Evolutionary conservation across 1,284 basidiomycete genomes (phyloP), one percentile per base, ranked within the genome.

Genomic region (Leccinum solheimii): DNA sequence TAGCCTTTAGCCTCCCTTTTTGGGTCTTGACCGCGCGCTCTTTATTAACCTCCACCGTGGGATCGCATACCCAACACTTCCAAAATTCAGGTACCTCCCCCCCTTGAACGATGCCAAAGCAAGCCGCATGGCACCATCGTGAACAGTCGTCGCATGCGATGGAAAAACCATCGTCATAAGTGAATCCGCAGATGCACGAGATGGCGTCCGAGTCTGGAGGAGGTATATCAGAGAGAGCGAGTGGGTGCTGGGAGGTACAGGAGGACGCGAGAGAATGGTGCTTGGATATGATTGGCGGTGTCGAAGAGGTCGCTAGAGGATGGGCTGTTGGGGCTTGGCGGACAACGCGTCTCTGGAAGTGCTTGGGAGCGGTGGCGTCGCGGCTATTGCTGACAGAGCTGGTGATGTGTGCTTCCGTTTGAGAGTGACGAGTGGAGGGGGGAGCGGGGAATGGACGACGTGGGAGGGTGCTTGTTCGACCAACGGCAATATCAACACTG

Each of bases 81-180:
- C 87, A 91, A 57, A 84, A 79, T 54, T 96, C 92, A 1, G 94
- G 94, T 0, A 94, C 88, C 36, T 82, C 80, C 36, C 80, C 77
- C 48, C 82, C 84, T 55, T 85, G 79, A 21, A 80, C 77, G 69
- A 94, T 90, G 36, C 84, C 86, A 69, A 96, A 94, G 75, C 95
- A 97, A 5, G 89, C 88, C 7, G 86, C 91, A 76, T 98, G 95
- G 70, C 92, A 93, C 95, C 95, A 97, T 19, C 92, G 85, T 26
- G 85, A 84, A 75, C 96, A 98, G 57, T 82, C 78, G 74, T 97
- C 96, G 76, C 95, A 98, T 27, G 92, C 93, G 62, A 97, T 94
- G 16, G 90, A 92, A 77, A 94, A 95, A 16, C 95, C 95, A 73
- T 96, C 94, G 77, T 96, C 95, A 68, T 88, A 84, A 50, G 84